These are phyloP conservation scores for Pezicula radicicola DNA, from an alignment of 2,329 filamentous ascomycete species.

Conservation along the genomic window DNA sequence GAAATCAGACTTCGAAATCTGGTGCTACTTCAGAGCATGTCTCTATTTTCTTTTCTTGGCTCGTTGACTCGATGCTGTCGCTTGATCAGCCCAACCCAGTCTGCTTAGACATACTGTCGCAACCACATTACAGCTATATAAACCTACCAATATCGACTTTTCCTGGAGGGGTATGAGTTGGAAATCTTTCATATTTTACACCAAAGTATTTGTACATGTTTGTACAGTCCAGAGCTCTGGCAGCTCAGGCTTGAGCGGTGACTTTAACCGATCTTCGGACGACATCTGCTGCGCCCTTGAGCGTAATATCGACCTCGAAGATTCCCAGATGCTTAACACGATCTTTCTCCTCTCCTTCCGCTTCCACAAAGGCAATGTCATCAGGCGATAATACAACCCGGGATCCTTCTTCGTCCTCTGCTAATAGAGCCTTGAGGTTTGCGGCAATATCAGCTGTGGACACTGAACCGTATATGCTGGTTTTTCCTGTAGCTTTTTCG, in stretches of 20 bases:
- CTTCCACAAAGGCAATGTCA: slow-evolving; percentile 45
- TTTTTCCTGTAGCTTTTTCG: slow-evolving; percentile 13
- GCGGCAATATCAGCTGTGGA: slow-evolving; percentile 48
- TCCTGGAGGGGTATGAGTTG: no score
- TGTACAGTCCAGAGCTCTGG: slow-evolving; percentile 1
- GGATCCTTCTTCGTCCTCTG: slow-evolving; percentile 47
- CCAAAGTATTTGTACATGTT: slow-evolving; percentile 13
- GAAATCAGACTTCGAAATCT: no score
- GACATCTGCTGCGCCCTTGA: slow-evolving; percentile 41
- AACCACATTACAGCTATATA: no score
- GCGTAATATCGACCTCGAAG: slow-evolving; percentile 47
- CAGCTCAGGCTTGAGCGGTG: slow-evolving; percentile 30
- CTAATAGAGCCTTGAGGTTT: slow-evolving; percentile 44
- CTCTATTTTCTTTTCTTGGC: no score
- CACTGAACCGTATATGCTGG: slow-evolving; percentile 47
- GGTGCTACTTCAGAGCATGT: no score
- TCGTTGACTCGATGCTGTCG: no score
- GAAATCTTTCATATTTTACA: not conserved
- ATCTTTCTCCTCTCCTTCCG: slow-evolving; percentile 30
- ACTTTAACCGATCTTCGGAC: slow-evolving; percentile 40
- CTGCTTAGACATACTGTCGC: no score
- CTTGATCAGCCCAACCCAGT: no score
- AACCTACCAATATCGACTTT: no score
- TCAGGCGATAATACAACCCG: slow-evolving; percentile 44
- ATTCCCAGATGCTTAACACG: slow-evolving; percentile 50